Evolutionary conservation across 768 basidiomycete genomes (phyloP).

Genomic region (Phanerochaete sordida): DNA sequence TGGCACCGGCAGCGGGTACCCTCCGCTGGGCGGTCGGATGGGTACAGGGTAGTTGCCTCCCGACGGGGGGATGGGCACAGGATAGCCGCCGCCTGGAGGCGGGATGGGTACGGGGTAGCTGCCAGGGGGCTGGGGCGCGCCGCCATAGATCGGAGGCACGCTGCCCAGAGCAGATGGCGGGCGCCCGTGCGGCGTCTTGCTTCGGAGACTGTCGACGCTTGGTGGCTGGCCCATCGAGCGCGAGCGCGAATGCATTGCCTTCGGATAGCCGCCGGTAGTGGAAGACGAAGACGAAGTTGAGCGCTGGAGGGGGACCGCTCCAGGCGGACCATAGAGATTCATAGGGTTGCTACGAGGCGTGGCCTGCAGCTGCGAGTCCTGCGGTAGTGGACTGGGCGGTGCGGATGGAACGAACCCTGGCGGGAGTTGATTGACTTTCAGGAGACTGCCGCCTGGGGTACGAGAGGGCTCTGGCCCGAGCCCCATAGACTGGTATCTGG

Average conservation of each 20-base stretch:
- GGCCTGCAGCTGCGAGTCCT: neutral
- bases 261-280: neutral
- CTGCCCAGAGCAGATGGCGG: slow-evolving; percentile 3
- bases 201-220: slow-evolving; percentile 1
- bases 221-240: slow-evolving; percentile 3
- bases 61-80: too few relatives aligned
- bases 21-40: too few relatives aligned
- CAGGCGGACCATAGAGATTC: slow-evolving; percentile 2
- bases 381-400: slow-evolving; percentile 1
- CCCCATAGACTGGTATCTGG: slow-evolving; percentile 7
- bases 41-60: too few relatives aligned
- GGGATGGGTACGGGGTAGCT: too few relatives aligned
- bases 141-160: slow-evolving; percentile 2
- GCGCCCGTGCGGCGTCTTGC: slow-evolving; percentile 3
- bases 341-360: neutral
- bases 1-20: too few relatives aligned
- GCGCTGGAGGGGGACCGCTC: neutral
- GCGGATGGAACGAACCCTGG: slow-evolving; percentile 8
- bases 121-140: slow-evolving; percentile 7
- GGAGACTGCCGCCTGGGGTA: slow-evolving; percentile 3
- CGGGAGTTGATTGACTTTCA: slow-evolving; percentile 1
- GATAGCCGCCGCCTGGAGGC: too few relatives aligned
- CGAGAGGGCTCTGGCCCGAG: slow-evolving; percentile 2
- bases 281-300: slow-evolving; percentile 11
- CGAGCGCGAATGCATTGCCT: slow-evolving; percentile 6